Evolutionary conservation across 1,139 yeast genomes (phyloP), one percentile per base, ranked within the genome.

Genomic region (Geotrichum klebahnii): DNA sequence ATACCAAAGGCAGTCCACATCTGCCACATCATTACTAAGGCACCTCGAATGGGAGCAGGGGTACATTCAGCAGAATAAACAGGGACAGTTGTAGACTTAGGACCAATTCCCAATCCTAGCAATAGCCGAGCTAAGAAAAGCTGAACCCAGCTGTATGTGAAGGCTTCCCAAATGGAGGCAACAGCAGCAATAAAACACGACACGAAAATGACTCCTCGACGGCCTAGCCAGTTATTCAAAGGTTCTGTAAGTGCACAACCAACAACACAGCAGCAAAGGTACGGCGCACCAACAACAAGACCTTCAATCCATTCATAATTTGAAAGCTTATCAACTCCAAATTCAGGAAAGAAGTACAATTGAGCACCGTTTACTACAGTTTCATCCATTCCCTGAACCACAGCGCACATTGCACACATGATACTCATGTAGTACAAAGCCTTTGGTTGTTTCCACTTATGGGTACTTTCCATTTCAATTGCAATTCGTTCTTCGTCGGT

Each of bases 311-410:
- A 82, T 53, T 79, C 80, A 42, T 79, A 76, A 61, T 82, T 73
- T 32, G 73, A 70, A 34, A 44, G 37, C 8, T 44, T 36, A 10
- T 52, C 51, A 34, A 55, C 49, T 8, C 58, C 58, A 63, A 84
- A 74, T 41, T 70, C 72, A 2, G 61, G 59, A 4, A 90, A 87
- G 66, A 81, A 85, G 62, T 80, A 82, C 44, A 86, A 68, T 51
- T 82, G 78, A 8, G 96, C 95, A 57, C 96, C 96, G 61, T 86
- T 85, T 53, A 84, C 78, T 20, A 86, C 95, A 1, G 94, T 77
- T 66, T 87, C 95, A 66, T 87, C 96, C 88, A 87, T 86, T 62
- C 96, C 96, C 67, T 87, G 95, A 33, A 88, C 90, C 6, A 90
- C 86, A 19, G 96, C 96, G 49, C 94, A 88, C 81, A 87, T 78